A percentile compares a stretch with the other conserved stretches of the same genome.
These are phyloP conservation scores for carrot (Daucus carota) DNA, from an alignment of 129 eudicot species.

Conservation along the genomic window DNA sequence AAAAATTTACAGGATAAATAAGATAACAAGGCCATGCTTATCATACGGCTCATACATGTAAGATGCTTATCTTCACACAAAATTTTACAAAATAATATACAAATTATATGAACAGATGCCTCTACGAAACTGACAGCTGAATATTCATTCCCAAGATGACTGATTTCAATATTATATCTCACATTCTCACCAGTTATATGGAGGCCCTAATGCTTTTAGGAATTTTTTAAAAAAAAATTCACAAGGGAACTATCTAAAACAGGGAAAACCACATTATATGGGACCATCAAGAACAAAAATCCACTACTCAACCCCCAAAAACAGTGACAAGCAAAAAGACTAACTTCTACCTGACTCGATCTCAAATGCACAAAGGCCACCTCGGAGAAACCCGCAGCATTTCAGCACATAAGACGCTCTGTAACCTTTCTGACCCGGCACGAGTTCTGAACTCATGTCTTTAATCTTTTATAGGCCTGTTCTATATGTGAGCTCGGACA, in stretches of 20 bases:
- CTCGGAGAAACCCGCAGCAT: conserved; percentile 10
- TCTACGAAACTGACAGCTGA: conserved; percentile 36
- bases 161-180: conserved; percentile 11
- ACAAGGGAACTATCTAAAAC: conserved; percentile 34
- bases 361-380: conserved; percentile 37
- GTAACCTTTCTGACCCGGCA: conserved; percentile 5
- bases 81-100: conserved; percentile 28
- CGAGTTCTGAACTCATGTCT: conserved; percentile 10
- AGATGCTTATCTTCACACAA: conserved; percentile 1
- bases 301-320: conserved; percentile 33
- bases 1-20: not conserved
- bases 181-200: conserved; percentile 29
- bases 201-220: conserved; percentile 7
- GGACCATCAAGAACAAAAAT: conserved; percentile 25
- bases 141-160: conserved; percentile 3
- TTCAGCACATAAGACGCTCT: not conserved
- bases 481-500: conserved; percentile 14
- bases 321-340: conserved; percentile 12
- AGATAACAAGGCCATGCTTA: not conserved
- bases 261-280: conserved; percentile 19
- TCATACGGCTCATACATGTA: not conserved
- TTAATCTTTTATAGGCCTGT: conserved; percentile 11
- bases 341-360: conserved; percentile 28
- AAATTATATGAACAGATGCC: conserved; percentile 32
- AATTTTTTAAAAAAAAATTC: conserved; percentile 11